phyloP scores from a whole-genome alignment of 1,139 yeast genomes.

The Yamadazyma membranifaciens region DNA sequence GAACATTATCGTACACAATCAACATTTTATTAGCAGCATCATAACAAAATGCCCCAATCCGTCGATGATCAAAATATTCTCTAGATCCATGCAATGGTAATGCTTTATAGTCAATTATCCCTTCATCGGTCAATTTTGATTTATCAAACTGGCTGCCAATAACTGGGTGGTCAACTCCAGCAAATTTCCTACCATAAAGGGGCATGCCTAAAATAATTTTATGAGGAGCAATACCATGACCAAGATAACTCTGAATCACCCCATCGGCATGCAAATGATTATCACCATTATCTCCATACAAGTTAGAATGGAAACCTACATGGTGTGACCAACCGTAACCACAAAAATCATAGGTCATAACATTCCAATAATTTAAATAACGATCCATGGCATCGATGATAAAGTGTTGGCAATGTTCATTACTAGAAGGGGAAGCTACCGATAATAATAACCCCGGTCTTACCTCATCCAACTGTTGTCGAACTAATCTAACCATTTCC shows the following conservation, averaged over 20 bases:
- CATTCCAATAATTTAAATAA: conserved; percentile 68
- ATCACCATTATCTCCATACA: conserved; percentile 46
- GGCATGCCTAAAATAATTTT: conserved; percentile 89
- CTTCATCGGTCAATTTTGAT: conserved; percentile 29
- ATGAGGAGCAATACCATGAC: conserved; percentile 39
- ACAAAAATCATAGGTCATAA: conserved; percentile 87
- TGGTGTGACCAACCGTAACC: conserved; percentile 68
- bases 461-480: conserved; percentile 35
- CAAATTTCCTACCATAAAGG: conserved; percentile 73
- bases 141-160: conserved; percentile 43
- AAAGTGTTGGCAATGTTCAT: conserved; percentile 41
- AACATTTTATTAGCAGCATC: conserved; percentile 39
- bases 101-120: conserved; percentile 53
- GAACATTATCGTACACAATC: conserved; percentile 56
- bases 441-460: conserved; percentile 43
- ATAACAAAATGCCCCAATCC: conserved; percentile 61
- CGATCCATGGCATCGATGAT: conserved; percentile 53
- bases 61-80: conserved; percentile 51
- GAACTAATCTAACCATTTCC: conserved; percentile 41
- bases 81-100: conserved; percentile 52
- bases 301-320: conserved; percentile 70
- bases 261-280: conserved; percentile 47
- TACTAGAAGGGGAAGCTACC: conserved; percentile 75
- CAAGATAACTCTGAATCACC: conserved; percentile 46
- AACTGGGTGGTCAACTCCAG: conserved; percentile 30